These are phyloP conservation scores for Alternaria ventricosa DNA, from an alignment of 2,329 filamentous ascomycete genomes.

Conservation along the genomic window DNA sequence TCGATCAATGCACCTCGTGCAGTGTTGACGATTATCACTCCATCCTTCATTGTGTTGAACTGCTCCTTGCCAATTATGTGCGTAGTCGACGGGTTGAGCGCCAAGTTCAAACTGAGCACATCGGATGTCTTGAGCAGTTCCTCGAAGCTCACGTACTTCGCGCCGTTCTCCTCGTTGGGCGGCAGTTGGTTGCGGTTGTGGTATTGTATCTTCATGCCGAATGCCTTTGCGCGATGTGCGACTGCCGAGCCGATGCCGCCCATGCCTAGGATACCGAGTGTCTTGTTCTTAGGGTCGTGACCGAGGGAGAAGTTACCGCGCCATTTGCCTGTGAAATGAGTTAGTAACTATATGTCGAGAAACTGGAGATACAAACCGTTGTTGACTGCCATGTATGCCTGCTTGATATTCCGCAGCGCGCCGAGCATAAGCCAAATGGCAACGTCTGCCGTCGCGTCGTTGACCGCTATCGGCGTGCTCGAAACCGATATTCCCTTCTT, in stretches of 20 bases:
- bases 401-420: slow-evolving; percentile 58
- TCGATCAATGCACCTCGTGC: slow-evolving; percentile 64
- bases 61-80: slow-evolving; percentile 61
- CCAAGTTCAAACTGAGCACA: slow-evolving; percentile 62
- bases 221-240: slow-evolving; percentile 57
- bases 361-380: slow-evolving; percentile 43
- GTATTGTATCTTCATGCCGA: slow-evolving; percentile 66
- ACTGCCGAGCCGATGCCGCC: slow-evolving; percentile 64
- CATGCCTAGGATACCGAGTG: slow-evolving; percentile 65
- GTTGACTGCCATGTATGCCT: slow-evolving; percentile 55
- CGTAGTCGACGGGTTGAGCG: slow-evolving; percentile 58
- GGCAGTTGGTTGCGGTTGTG: slow-evolving; percentile 58
- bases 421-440: slow-evolving; percentile 61
- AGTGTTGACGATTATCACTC: slow-evolving; percentile 64
- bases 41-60: slow-evolving; percentile 62
- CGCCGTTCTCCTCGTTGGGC: slow-evolving; percentile 52
- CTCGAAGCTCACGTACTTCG: slow-evolving; percentile 63
- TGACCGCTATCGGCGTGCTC: slow-evolving; percentile 57
- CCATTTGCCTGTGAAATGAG: slow-evolving; percentile 45
- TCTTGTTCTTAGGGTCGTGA: slow-evolving; percentile 61
- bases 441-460: slow-evolving; percentile 59
- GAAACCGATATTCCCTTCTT: slow-evolving; percentile 54
- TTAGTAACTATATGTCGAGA: slow-evolving; percentile 5
- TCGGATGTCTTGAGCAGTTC: slow-evolving; percentile 61
- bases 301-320: slow-evolving; percentile 57